Conservation (phyloP, 352 stramenopile genomes). For the Pythium periplocum region DNA sequence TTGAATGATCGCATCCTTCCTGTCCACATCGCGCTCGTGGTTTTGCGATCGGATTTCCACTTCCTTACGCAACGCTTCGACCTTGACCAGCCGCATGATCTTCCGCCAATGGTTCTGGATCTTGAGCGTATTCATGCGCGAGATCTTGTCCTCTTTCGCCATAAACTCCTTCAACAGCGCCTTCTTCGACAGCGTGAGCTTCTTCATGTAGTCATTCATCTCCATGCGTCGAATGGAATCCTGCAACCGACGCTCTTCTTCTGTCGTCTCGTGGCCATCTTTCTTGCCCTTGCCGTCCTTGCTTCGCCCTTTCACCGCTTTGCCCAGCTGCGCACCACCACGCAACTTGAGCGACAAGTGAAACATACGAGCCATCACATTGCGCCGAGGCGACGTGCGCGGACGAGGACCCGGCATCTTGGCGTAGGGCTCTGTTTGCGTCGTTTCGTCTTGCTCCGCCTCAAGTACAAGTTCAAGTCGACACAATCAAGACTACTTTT, state of each 20-base stretch:
- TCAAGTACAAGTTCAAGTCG: not conserved
- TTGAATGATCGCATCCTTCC: conserved; percentile 93
- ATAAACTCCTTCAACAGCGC: conserved; percentile 70
- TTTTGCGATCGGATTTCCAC: conserved; percentile 92
- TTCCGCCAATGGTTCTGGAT: conserved; percentile 95
- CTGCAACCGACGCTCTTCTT: conserved; percentile 66
- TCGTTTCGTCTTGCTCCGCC: too few species aligned
- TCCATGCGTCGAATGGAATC: conserved; percentile 79
- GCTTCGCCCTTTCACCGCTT: conserved; percentile 72
- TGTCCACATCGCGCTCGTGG: conserved; percentile 93
- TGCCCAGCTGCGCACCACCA: conserved; percentile 67
- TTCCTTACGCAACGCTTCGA: conserved; percentile 88
- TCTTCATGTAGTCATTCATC: conserved; percentile 85
- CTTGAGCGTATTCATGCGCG: conserved; percentile 85
- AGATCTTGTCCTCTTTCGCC: conserved; percentile 66
- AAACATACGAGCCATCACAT: not conserved
- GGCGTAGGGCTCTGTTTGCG: too few species aligned
- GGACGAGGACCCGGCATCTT: too few species aligned
- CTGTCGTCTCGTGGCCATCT: conserved; percentile 44
- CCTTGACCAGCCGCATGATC: conserved; percentile 94
- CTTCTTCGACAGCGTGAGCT: conserved; percentile 75
- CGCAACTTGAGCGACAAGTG: conserved; percentile 36
- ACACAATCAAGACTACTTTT: not conserved
- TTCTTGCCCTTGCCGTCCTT: conserved; percentile 71
- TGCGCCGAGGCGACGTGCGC: too few species aligned